Evolutionary conservation across 768 basidiomycete species (phyloP).

Genomic region (Cantharellus cinnabarinus): DNA sequence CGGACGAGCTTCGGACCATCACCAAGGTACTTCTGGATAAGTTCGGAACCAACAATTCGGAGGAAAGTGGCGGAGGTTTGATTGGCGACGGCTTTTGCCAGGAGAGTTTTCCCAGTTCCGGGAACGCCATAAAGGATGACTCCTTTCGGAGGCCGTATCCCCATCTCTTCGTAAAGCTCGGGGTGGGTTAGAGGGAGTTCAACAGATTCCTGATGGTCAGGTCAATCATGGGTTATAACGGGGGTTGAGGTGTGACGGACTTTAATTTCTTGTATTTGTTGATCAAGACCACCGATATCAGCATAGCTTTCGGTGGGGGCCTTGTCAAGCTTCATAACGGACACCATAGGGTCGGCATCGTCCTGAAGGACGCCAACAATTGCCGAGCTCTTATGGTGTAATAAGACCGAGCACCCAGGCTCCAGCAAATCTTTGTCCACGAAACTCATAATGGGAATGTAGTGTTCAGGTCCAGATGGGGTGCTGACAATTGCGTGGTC

Average conservation of each 20-base stretch:
- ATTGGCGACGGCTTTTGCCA: conserved; percentile 95
- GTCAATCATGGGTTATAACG: not conserved
- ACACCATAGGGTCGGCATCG: conserved; percentile 88
- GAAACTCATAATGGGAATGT: conserved; percentile 93
- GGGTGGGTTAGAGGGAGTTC: conserved; percentile 95
- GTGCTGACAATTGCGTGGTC: conserved; percentile 98
- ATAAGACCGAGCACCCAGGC: conserved; percentile 81
- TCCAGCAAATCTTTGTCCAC: conserved; percentile 97
- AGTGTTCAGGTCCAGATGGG: conserved; percentile 85
- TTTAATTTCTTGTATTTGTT: conserved; percentile 98
- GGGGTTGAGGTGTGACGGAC: conserved; percentile 20
- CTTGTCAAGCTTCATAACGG: conserved; percentile 98
- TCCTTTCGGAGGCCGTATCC: conserved; percentile 98
- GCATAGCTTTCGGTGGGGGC: conserved; percentile 98
- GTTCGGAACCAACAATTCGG: conserved; percentile 90
- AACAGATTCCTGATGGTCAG: conserved; percentile 61
- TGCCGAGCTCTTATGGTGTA: conserved; percentile 90
- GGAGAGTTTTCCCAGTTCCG: conserved; percentile 92
- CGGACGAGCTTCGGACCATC: conserved; percentile 97
- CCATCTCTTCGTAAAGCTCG: conserved; percentile 99
- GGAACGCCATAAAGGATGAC: conserved; percentile 98
- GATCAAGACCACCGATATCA: conserved; percentile 91
- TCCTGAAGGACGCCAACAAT: conserved; percentile 92
- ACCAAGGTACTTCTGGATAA: conserved; percentile 98
- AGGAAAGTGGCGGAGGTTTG: conserved; percentile 97